These are phyloP conservation scores for Fraxinus platypoda DNA, from an alignment of 305 asterid species.

Conservation along the genomic window DNA sequence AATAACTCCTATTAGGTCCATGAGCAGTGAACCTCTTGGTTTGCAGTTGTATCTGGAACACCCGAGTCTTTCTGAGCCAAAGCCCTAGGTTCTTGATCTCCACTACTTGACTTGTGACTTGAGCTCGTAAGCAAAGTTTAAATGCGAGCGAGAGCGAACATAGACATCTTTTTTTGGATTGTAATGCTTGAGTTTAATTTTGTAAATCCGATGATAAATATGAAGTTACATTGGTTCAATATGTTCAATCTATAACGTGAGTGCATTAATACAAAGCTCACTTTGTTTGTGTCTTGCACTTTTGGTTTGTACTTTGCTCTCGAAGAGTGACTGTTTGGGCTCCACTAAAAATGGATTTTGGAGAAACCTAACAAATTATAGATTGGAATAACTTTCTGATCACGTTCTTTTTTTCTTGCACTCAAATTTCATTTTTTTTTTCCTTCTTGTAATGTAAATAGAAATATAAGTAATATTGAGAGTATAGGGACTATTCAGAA, in stretches of 20 bases:
- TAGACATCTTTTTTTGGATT: not conserved
- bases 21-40: conserved; percentile 80
- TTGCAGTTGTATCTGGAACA: conserved; percentile 83
- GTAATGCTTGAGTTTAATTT: not conserved
- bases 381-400: too few relatives aligned
- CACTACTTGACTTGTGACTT: not conserved
- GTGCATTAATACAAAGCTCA: not conserved
- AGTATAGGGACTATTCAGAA: not conserved
- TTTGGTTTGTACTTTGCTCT: not conserved
- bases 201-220: not conserved
- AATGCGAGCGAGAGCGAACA: not conserved
- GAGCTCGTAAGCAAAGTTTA: not conserved
- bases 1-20: conserved; percentile 82
- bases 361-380: not conserved
- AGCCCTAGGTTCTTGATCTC: conserved; percentile 17
- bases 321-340: not conserved
- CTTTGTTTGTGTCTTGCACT: not conserved
- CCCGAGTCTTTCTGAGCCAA: conserved; percentile 54
- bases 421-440: too few relatives aligned
- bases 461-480: not conserved
- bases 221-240: too few relatives aligned
- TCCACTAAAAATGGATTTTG: not conserved
- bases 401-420: too few relatives aligned
- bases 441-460: not conserved
- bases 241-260: not conserved